Evolutionary conservation across 345 rosid genomes (phyloP).

Genomic region (Durio zibethinus): DNA sequence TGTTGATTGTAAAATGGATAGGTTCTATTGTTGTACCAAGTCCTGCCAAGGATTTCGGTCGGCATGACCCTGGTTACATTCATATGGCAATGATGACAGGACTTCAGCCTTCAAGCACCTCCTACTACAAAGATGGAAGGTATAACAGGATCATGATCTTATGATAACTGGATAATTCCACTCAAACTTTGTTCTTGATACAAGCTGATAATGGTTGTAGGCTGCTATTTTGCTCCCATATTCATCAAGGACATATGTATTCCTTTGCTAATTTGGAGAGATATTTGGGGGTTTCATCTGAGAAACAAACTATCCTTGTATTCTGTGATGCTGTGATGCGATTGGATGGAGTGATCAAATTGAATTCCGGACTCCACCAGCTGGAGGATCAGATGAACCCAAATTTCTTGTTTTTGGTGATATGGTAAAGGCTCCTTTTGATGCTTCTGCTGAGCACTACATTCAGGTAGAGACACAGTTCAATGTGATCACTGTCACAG

Average conservation of each 20-base stretch:
- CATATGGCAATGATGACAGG: constrained; percentile 65
- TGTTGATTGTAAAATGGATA: constrained; percentile 12
- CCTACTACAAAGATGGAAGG: constrained; percentile 68
- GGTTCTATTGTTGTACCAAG: constrained; percentile 34
- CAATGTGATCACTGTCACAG: neutral
- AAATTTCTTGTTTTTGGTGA: constrained; percentile 62
- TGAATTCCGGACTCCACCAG: constrained; percentile 51
- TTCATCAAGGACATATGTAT: neutral
- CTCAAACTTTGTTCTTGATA: neutral
- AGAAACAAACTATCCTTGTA: neutral
- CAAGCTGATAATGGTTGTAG: neutral
- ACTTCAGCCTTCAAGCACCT: constrained; percentile 40
- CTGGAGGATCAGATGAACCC: constrained; percentile 49
- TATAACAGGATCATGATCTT: constrained; percentile 7
- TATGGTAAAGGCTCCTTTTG: constrained; percentile 75
- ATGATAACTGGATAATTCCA: neutral
- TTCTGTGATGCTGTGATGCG: constrained; percentile 33
- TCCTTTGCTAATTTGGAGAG: neutral
- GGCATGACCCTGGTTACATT: constrained; percentile 75
- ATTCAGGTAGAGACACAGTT: constrained; percentile 40
- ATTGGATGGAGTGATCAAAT: constrained; percentile 59
- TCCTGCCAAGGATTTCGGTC: constrained; percentile 77
- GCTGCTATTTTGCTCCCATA: neutral
- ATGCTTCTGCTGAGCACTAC: constrained; percentile 59
- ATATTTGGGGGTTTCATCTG: neutral